Evolutionary conservation across 352 stramenopile genomes (phyloP), one percentile per base, ranked within the genome.

Genomic region (Plasmopara muralis): DNA sequence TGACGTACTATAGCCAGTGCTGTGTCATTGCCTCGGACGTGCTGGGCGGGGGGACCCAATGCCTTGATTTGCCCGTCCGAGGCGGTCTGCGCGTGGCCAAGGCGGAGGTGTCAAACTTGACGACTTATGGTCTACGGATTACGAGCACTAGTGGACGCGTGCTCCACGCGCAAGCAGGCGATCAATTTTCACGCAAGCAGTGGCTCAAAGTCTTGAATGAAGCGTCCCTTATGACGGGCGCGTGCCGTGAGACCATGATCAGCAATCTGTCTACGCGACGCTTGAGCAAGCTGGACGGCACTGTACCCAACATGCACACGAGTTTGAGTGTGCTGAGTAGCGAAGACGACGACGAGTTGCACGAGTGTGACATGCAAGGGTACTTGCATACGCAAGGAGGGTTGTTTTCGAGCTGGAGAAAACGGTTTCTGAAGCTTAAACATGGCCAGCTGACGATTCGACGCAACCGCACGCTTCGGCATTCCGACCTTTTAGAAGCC

Each of bases 1-100:
- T 88, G 40, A 86, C 77, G 35, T 88, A 88, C 62, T 86, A 88
- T 55, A 75, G 63, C 30, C 77, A 88, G 55, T 72, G 61, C 50
- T 88, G 77, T 50, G 72, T 88, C 31, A 83, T 88, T 46, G 60
- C 62, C 15, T 82, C 70, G 35, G 74, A 82, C 40, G 47, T 73
- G 14, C 41, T 82, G 16, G 77, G 77, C 16, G 65, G 65, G 33
- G 65, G 61, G 31, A 83, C 69, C 9, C 73, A 76, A 15, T 85
- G 70, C 34, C 64, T 88, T 15, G 77, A 88, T 34, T 54, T 88
- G 44, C 68, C 74, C 0, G 66, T 76, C 6, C 68, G 68, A 7
- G 77, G 77, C 10, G 77, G 77, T 0, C 50, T 88, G 16, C 77
- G 77, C 37, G 72, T 88, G 8, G 64, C 64, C 1, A 47, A 57